phyloP scores from a whole-genome alignment of 768 basidiomycete genomes.

The Cyathus striatus region DNA sequence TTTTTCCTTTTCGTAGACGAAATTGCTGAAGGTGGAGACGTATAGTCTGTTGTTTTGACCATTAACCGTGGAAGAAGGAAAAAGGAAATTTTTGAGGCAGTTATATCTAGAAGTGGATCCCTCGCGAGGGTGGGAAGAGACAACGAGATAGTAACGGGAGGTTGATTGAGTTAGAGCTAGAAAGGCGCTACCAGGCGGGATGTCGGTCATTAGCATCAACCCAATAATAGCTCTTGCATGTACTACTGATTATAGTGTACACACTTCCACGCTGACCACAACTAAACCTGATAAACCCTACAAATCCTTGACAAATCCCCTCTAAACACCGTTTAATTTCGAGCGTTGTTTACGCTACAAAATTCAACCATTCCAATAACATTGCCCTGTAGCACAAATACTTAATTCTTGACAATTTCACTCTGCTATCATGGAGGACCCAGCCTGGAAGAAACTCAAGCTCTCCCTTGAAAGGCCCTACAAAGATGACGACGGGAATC shows the following conservation, averaged over 20 bases:
- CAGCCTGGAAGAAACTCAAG: conserved; percentile 53
- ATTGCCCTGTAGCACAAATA: no score
- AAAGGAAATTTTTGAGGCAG: not conserved
- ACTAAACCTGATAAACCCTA: no score
- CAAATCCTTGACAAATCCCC: no score
- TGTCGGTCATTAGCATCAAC: no score
- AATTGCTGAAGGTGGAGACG: conserved; percentile 14
- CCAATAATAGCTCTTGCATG: no score
- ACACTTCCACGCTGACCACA: no score
- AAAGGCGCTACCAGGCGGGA: no score
- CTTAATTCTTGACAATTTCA: no score
- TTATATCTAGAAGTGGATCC: not conserved
- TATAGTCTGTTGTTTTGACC: conserved; percentile 31
- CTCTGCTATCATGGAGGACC: conserved; percentile 28
- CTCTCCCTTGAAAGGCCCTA: conserved; percentile 77
- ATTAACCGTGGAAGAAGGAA: conserved; percentile 19
- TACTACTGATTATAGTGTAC: no score
- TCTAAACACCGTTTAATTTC: no score
- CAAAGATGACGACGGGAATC: conserved; percentile 69
- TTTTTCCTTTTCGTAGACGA: conserved; percentile 55
- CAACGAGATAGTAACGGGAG: not conserved
- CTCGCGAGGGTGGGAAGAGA: not conserved
- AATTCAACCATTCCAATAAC: no score
- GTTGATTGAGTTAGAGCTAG: not conserved
- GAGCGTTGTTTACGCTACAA: no score